Percentiles rank a stretch among this genome's conserved stretches.
Conservation (phyloP, 2,329 filamentous ascomycete genomes). For the Magnaporthiopsis poae region DNA sequence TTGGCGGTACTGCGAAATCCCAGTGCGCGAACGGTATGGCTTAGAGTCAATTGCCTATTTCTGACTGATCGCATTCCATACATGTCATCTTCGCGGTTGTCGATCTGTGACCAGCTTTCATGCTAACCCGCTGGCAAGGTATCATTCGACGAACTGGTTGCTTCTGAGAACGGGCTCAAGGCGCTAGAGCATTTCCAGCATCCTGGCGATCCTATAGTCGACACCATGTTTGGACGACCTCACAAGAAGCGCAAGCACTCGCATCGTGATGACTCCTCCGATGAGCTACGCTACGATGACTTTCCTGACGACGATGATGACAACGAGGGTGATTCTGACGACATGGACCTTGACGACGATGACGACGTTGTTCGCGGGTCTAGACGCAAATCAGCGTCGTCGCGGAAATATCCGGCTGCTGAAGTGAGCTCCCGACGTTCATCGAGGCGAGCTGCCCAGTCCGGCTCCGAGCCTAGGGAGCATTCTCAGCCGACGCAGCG, state of each 20-base stretch:
- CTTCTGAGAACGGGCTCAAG: constrained; percentile 14
- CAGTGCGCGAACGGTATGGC: not conserved
- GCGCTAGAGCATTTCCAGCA: constrained; percentile 9
- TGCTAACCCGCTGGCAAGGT: not conserved
- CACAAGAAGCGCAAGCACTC: constrained; percentile 7
- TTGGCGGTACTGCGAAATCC: not conserved
- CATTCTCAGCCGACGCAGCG: not conserved
- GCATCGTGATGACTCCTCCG: constrained; percentile 6
- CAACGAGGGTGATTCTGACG: not conserved
- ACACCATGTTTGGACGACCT: not conserved
- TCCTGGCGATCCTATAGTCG: not conserved
- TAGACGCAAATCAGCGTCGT: not conserved
- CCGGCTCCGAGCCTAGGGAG: not conserved
- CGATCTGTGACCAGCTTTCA: not conserved
- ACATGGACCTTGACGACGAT: not conserved
- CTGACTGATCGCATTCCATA: not conserved
- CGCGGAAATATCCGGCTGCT: not conserved
- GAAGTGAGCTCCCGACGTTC: not conserved
- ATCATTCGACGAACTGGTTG: constrained; percentile 6
- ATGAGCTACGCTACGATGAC: not conserved
- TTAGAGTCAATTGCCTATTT: not conserved
- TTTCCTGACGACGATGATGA: constrained; percentile 7
- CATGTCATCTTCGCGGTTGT: not conserved
- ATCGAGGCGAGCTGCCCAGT: not conserved
- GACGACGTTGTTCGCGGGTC: not conserved